Conservation (phyloP, 257 asterid species). For the Solanum tacnaense region DNA sequence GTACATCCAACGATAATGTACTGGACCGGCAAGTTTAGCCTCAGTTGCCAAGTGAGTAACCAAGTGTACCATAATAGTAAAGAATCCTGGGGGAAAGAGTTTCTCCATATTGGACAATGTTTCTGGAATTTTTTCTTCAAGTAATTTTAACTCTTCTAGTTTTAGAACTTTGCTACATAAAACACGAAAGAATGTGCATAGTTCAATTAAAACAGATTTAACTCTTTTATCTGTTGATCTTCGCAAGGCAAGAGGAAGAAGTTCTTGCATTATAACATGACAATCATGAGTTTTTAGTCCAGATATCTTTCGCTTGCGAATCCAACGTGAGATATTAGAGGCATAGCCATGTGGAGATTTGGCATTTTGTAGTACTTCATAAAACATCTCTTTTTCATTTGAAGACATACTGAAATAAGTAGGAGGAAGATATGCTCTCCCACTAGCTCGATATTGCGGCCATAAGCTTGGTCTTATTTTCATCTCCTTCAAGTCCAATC, state of each 20-base stretch:
- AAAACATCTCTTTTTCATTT: not conserved
- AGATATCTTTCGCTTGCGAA: not conserved
- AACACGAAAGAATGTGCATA: not conserved
- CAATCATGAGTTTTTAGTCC: not conserved
- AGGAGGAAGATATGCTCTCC: not conserved
- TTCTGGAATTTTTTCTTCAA: not conserved
- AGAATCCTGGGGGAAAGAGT: not conserved
- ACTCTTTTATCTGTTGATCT: not conserved
- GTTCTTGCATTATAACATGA: not conserved
- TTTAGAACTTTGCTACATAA: not conserved
- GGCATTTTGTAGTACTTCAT: not conserved
- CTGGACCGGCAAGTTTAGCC: not conserved
- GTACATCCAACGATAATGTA: not conserved
- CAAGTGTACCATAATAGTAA: not conserved
- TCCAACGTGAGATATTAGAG: not conserved
- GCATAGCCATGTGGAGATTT: not conserved
- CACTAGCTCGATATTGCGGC: not conserved
- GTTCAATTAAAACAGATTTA: not conserved
- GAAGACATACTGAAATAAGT: not conserved
- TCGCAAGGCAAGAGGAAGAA: not conserved
- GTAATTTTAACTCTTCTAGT: not conserved
- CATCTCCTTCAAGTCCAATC: not conserved
- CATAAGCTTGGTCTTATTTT: not conserved
- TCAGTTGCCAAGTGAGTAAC: not conserved
- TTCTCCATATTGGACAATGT: not conserved